Evolutionary conservation across 805 yeast genomes (phyloP), one percentile per base, ranked within the genome.

Genomic region (Scheffersomyces lignosus): DNA sequence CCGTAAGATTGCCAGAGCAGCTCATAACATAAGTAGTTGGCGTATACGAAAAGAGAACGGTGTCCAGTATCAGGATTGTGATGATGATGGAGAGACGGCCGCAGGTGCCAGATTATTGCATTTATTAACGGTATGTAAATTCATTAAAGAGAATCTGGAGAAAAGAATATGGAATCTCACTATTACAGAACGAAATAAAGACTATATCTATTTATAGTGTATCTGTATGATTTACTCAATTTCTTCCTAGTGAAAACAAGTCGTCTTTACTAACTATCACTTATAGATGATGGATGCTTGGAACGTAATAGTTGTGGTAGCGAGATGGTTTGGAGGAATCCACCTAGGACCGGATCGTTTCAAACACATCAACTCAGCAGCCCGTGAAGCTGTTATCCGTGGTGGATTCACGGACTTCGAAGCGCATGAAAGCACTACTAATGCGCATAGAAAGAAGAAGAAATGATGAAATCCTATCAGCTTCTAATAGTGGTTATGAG

Each of bases 21-120:
- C 75, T 1, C 98, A 91, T 60, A 82, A 83, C 43, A 93, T 93
- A 81, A 76, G 80, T 12, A 93, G 96, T 0, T 90, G 91, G 83
- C 67, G 98, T 44, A 83, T 93, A 3, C 70, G 71, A 38, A 58
- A 72, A n/a, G 63, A 54, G 1, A 67, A 70, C 14, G 87, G 81
- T 0, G 75, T 79, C 0, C 70, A 74, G 25, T 75, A 71, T 32
- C 93, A 87, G 50, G 97, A 93, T 50, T 89, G 87, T 49, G 97
- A 93, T 54, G 98, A 93, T 58, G 99, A 91, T 55, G 99, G 99
- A 3, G 99, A 93, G 55, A 75, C 95, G 0, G 98, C 98, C 1
- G 96, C 98, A 1, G 99, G 99, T 7, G 80, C 90, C 4, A 67
- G 96, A 40, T 65, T 90, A 71, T 60, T 89, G 34, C 96, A 88